A percentile compares a stretch with the other conserved stretches of the same genome.
These are phyloP conservation scores for Nigrospora oryzae DNA, from an alignment of 2,329 filamentous ascomycete species.

Conservation along the genomic window DNA sequence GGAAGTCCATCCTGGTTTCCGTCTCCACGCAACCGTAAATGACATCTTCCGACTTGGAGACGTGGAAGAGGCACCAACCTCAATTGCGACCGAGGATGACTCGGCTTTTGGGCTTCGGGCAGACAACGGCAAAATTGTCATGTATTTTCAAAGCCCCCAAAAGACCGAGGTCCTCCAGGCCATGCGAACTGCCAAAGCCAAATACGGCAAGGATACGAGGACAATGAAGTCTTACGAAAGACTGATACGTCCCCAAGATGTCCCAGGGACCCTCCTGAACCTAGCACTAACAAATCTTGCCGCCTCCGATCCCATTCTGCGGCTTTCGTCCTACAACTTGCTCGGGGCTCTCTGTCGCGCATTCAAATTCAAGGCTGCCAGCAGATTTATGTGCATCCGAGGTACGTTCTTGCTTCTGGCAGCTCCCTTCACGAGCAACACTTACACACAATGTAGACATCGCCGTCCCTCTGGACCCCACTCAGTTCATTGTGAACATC, in stretches of 20 bases:
- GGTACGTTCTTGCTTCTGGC: slow-evolving; percentile 28
- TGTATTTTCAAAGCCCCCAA: slow-evolving; percentile 62
- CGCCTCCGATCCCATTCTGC: slow-evolving; percentile 49
- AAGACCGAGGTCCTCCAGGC: slow-evolving; percentile 56
- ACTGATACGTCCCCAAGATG: slow-evolving; percentile 60
- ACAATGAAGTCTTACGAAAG: slow-evolving; percentile 54
- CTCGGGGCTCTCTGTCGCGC: slow-evolving; percentile 58
- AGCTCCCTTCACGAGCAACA: slow-evolving; percentile 5
- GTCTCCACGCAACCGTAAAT: slow-evolving; percentile 56
- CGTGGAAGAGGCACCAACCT: slow-evolving; percentile 58
- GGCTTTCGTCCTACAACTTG: slow-evolving; percentile 59
- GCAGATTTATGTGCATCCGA: slow-evolving; percentile 53
- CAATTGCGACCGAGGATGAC: slow-evolving; percentile 57
- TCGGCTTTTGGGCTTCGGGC: slow-evolving; percentile 59
- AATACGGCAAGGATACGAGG: slow-evolving; percentile 54
- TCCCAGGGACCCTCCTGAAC: slow-evolving; percentile 61
- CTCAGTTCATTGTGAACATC: slow-evolving; percentile 56
- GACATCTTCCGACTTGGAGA: slow-evolving; percentile 62
- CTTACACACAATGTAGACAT: slow-evolving; percentile 35
- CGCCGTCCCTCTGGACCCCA: slow-evolving; percentile 53
- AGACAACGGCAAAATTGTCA: slow-evolving; percentile 61
- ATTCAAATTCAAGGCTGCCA: slow-evolving; percentile 57
- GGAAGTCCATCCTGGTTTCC: slow-evolving; percentile 55
- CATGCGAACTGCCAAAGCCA: slow-evolving; percentile 54
- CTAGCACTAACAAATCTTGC: slow-evolving; percentile 59